These are phyloP conservation scores for Fusarium verrucosum DNA, from an alignment of 2,329 filamentous ascomycete genomes.

Conservation along the genomic window DNA sequence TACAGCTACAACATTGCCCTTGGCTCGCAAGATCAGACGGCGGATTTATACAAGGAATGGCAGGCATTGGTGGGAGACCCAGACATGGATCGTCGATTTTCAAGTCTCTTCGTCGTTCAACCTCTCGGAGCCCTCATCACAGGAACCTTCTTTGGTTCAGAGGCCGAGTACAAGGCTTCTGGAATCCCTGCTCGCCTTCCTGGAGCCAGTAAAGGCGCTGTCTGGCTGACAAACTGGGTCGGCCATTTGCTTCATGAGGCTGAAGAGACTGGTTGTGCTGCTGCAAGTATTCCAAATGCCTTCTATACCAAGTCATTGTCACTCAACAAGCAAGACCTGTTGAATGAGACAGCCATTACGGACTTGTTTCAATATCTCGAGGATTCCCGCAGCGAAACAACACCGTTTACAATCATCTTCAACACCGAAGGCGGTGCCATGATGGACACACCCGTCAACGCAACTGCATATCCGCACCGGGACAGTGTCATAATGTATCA, in stretches of 20 bases:
- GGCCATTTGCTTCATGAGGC: conserved; percentile 64
- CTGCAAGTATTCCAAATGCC: conserved; percentile 57
- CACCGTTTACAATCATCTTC: conserved; percentile 70
- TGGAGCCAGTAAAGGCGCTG: conserved; percentile 48
- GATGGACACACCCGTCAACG: conserved; percentile 62
- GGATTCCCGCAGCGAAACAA: conserved; percentile 57
- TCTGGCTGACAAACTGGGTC: conserved; percentile 70
- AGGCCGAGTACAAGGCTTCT: conserved; percentile 62
- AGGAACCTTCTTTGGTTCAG: conserved; percentile 69
- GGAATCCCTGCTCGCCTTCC: conserved; percentile 62
- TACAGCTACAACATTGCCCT: conserved; percentile 66
- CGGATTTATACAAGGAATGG: conserved; percentile 64
- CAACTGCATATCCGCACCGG: conserved; percentile 70
- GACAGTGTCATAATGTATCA: conserved; percentile 72
- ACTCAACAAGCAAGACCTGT: conserved; percentile 59
- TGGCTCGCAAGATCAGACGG: conserved; percentile 58
- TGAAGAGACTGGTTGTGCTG: conserved; percentile 58
- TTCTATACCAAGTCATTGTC: conserved; percentile 69
- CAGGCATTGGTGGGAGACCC: conserved; percentile 65
- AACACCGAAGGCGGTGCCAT: conserved; percentile 69
- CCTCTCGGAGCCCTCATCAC: conserved; percentile 65
- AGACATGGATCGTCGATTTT: conserved; percentile 66
- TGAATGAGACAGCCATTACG: conserved; percentile 56
- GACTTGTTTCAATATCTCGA: conserved; percentile 65
- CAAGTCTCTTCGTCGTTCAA: conserved; percentile 64